A percentile compares a stretch with the other conserved stretches of the same genome.
Evolutionary conservation across 176 grass and related monocot genomes (phyloP).

Genomic region (Hsuehochloa calcarea): DNA sequence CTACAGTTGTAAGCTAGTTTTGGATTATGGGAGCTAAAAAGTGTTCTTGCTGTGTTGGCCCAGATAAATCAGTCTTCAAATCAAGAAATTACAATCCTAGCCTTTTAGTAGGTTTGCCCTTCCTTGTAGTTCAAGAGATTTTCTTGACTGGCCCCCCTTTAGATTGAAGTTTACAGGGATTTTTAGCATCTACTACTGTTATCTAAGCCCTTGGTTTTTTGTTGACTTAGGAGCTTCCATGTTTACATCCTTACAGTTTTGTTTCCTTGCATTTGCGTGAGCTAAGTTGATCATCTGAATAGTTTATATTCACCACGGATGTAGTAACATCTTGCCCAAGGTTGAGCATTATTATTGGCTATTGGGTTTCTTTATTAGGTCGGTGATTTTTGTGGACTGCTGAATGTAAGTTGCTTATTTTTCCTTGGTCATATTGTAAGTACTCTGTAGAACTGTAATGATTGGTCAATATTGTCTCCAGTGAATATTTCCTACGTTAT

Average conservation of each 20-base stretch:
- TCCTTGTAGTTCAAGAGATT: background rate
- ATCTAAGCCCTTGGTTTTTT: background rate
- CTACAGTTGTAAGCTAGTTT: background rate
- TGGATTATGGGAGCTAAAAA: background rate
- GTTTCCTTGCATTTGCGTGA: background rate
- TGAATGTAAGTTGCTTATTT: background rate
- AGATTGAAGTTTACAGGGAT: background rate
- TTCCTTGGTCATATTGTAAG: background rate
- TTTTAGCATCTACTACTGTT: background rate
- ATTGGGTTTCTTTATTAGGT: background rate
- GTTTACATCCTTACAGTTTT: background rate
- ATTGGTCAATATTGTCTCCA: background rate
- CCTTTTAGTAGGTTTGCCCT: background rate
- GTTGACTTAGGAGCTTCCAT: background rate
- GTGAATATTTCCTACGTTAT: background rate
- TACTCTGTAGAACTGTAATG: background rate
- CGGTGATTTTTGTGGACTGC: background rate
- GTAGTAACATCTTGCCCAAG: background rate
- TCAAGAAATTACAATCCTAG: background rate
- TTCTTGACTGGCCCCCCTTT: background rate
- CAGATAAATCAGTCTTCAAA: background rate
- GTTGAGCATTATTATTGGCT: background rate
- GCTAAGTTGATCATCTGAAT: background rate
- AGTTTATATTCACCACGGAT: background rate
- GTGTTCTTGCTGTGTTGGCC: background rate